A percentile compares a stretch with the other conserved stretches of the same genome.
Evolutionary conservation across 805 yeast genomes (phyloP).

Genomic region (Saturnispora saitoi): DNA sequence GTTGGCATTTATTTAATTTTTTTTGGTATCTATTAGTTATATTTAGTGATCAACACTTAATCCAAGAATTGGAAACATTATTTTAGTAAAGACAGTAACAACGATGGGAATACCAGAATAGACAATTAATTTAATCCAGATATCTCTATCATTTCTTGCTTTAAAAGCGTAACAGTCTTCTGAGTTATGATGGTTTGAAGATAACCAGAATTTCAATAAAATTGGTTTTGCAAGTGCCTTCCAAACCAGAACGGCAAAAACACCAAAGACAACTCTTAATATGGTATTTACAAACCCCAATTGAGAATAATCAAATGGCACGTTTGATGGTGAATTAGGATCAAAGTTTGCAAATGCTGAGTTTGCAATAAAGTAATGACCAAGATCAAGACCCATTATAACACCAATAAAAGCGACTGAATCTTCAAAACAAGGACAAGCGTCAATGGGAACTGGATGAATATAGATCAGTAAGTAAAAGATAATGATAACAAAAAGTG

Average conservation of each 20-base stretch:
- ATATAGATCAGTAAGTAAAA: conserved; percentile 47
- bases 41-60: not conserved
- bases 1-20: not conserved
- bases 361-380: conserved; percentile 37
- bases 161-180: conserved; percentile 39
- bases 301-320: conserved; percentile 35
- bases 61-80: conserved; percentile 3
- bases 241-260: conserved; percentile 60
- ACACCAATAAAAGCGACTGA: conserved; percentile 91
- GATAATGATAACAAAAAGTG: conserved; percentile 34
- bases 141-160: conserved; percentile 65
- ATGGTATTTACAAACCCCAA: conserved; percentile 36
- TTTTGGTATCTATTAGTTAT: not conserved
- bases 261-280: conserved; percentile 53
- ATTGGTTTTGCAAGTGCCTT: conserved; percentile 63
- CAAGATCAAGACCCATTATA: conserved; percentile 62
- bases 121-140: conserved; percentile 65
- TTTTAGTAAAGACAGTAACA: conserved; percentile 30
- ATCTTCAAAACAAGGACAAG: conserved; percentile 95
- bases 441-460: conserved; percentile 82
- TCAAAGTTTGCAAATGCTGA: conserved; percentile 10
- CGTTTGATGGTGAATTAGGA: conserved; percentile 21
- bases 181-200: not conserved
- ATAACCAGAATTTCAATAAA: conserved; percentile 46
- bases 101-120: conserved; percentile 71